Percentiles rank a stretch among this genome's conserved stretches.
These are phyloP conservation scores for Trypanosoma congolense DNA, from an alignment of 208 protist genomes.

Conservation along the genomic window DNA sequence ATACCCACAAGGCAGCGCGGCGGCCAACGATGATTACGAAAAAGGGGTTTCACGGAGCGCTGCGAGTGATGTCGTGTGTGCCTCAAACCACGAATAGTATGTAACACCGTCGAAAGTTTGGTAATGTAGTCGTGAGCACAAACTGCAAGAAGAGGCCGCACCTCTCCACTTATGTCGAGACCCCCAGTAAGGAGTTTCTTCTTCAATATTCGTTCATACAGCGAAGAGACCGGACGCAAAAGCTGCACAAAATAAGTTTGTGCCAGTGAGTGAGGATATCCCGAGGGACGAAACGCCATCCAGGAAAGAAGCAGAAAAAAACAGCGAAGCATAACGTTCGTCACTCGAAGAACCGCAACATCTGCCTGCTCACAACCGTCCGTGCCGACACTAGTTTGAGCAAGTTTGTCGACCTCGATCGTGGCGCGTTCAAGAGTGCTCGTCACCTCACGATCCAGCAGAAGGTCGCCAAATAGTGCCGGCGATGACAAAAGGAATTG, in stretches of 20 bases:
- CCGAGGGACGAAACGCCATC: constrained; percentile 21
- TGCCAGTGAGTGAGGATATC: constrained; percentile 6
- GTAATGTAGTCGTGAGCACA: constrained; percentile 14
- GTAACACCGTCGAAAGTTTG: constrained; percentile 1
- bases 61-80: neutral
- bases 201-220: neutral
- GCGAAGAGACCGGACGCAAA: constrained; percentile 6
- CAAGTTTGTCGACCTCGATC: constrained; percentile 3
- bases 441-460: constrained; percentile 21
- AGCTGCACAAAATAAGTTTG: constrained; percentile 16
- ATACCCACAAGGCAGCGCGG: neutral
- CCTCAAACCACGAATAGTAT: constrained; percentile 10
- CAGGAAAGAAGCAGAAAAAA: constrained; percentile 21
- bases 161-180: neutral
- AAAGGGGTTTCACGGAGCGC: neutral
- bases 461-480: constrained; percentile 14
- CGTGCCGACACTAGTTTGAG: neutral
- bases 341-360: neutral
- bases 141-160: no score
- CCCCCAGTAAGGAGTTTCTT: neutral
- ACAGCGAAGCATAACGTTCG: constrained; percentile 12
- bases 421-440: constrained; percentile 8
- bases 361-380: neutral
- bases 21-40: constrained; percentile 17
- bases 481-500: constrained; percentile 19